Evolutionary conservation across 225 moss, liverwort and hornwort genomes (phyloP).

Genomic region (Marchantia polymorpha): DNA sequence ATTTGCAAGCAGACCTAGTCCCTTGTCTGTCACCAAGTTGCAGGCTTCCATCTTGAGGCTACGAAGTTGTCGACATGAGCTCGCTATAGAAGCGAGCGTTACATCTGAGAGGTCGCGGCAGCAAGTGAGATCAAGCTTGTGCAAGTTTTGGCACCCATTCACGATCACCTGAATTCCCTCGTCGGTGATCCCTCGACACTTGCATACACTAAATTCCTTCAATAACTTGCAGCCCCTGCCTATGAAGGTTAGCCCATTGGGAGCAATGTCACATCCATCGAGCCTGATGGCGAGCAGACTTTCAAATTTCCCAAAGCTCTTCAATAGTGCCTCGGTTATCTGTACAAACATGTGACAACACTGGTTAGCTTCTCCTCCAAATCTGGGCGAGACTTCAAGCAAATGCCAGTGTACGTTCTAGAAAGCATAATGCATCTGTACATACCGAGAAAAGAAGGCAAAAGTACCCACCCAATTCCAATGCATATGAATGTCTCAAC

Average conservation of each 20-base stretch:
- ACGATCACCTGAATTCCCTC: slow-evolving; percentile 56
- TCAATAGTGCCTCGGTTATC: slow-evolving; percentile 48
- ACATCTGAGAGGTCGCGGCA: slow-evolving; percentile 73
- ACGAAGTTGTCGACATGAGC: slow-evolving; percentile 53
- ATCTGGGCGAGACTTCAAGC: not conserved
- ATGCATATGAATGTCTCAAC: not conserved
- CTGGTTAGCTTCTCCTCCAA: not conserved
- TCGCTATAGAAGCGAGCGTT: slow-evolving; percentile 53
- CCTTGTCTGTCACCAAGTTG: slow-evolving; percentile 49
- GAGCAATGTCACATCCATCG: slow-evolving; percentile 65
- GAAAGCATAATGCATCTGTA: not conserved
- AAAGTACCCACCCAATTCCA: not conserved
- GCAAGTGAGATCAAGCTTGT: slow-evolving; percentile 77
- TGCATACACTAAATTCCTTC: slow-evolving; percentile 74
- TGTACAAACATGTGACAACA: slow-evolving; percentile 9
- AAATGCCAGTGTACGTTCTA: not conserved
- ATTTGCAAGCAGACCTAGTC: slow-evolving; percentile 52
- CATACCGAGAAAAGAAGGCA: not conserved
- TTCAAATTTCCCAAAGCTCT: slow-evolving; percentile 54
- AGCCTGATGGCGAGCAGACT: slow-evolving; percentile 61
- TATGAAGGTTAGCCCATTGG: slow-evolving; percentile 57
- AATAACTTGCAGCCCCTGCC: slow-evolving; percentile 73
- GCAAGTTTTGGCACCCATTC: slow-evolving; percentile 54
- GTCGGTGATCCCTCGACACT: slow-evolving; percentile 75
- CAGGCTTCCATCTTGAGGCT: slow-evolving; percentile 81